Conservation (phyloP, 495 filamentous ascomycete species). For the Aspergillus leporis region DNA sequence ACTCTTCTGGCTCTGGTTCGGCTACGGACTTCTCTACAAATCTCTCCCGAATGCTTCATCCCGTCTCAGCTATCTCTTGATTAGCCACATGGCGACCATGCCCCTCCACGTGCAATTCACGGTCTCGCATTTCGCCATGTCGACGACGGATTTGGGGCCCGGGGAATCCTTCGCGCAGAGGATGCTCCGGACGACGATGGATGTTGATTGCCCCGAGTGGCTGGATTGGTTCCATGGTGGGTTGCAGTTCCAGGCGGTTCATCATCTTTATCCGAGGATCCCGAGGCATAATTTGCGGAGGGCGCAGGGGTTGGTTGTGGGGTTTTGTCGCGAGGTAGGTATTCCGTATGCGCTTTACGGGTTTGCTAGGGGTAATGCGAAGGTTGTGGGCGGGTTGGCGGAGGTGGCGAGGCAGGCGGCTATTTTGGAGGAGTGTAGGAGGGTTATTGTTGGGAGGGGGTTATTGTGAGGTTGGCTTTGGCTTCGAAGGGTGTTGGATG, state of each 20-base stretch:
- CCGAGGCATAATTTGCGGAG: constrained; percentile 88
- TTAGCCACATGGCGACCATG: constrained; percentile 84
- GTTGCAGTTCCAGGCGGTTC: constrained; percentile 94
- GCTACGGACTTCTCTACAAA: constrained; percentile 80
- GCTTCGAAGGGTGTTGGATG: too few relatives aligned
- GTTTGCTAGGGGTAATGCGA: constrained; percentile 87
- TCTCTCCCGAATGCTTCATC: constrained; percentile 67
- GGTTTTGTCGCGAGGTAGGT: constrained; percentile 86
- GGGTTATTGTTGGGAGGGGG: too few relatives aligned
- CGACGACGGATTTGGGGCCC: constrained; percentile 82
- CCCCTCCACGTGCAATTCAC: constrained; percentile 95
- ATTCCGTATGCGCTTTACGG: constrained; percentile 95
- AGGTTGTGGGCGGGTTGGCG: constrained; percentile 78
- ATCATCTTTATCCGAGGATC: constrained; percentile 95
- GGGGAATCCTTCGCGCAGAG: constrained; percentile 92
- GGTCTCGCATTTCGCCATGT: constrained; percentile 96
- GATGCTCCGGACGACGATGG: constrained; percentile 98
- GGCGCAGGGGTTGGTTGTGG: constrained; percentile 78
- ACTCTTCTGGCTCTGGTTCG: constrained; percentile 95
- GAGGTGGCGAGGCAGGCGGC: constrained; percentile 86
- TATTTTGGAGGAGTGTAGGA: constrained; percentile 85
- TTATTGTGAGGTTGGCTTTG: too few relatives aligned
- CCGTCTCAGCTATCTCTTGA: constrained; percentile 73
- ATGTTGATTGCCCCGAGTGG: constrained; percentile 96
- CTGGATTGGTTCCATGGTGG: constrained; percentile 96